Evolutionary conservation across 2,329 filamentous ascomycete genomes (phyloP), one percentile per base, ranked within the genome.

Genomic region (Sphaerostilbella broomeana): DNA sequence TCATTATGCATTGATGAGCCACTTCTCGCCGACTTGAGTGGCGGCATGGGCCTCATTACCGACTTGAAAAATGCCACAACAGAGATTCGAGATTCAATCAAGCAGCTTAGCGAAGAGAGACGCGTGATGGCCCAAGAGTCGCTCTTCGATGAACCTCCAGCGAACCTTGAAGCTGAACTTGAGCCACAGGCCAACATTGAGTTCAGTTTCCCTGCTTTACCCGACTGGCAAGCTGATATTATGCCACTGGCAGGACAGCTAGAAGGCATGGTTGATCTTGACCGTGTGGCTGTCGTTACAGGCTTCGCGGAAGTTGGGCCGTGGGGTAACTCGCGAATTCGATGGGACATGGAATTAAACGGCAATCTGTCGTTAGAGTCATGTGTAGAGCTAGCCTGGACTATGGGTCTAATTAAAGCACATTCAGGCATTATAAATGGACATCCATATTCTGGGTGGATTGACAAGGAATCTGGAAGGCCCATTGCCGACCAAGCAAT

Each of bases 361-460:
- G 92, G 92, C 59, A 78, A 95, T 57, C 98, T 98, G 70, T 97
- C 92, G 7, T 78, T 98, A 10, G 94, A 98, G 64, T 94, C 94
- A 19, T 97, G 92, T 56, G 84, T 98, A 45, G 92, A 98, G 67
- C 98, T 98, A 92, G 89, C 92, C 21, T 98, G 92, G 92, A 87
- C 98, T 64, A 98, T 97, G 90, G 92, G 92, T 58, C 79, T 97
- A 44, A 97, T 98, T 71, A 95, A 90, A 75, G 94, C 98, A 64
- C 86, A 95, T 72, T 97, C 97, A 53, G 92, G 92, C 13, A 81
- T 82, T 22, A 79, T 98, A 61, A 98, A 98, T 72, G 92, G 92
- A 61, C 84, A 94, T 69, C 84, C 84, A 48, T 97, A 98, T 69
- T 87, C 90, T 51, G 92, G 92, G 52, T 98, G 86, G 88, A 86